phyloP scores from a whole-genome alignment of 192 early-diverging fungal species.

The Coemansia sp. region DNA sequence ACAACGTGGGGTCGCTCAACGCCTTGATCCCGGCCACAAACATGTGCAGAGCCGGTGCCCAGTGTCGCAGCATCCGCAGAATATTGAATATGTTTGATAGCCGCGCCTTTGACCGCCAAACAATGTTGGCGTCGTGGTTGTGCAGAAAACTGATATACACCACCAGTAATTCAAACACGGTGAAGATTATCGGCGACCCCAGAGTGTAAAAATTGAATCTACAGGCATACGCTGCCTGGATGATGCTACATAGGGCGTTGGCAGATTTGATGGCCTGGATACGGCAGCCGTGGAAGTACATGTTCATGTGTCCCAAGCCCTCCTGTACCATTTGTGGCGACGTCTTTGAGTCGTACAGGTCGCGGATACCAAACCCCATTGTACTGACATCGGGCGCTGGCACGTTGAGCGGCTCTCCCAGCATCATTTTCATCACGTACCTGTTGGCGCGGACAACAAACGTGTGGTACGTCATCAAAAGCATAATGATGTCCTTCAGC shows the following conservation, averaged over 20 bases:
- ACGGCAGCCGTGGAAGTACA: constrained; percentile 47
- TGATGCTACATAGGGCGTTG: constrained; percentile 37
- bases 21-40: constrained; percentile 39
- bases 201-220: constrained; percentile 47
- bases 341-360: constrained; percentile 38
- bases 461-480: constrained; percentile 46
- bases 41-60: constrained; percentile 41
- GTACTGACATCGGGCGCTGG: constrained; percentile 47
- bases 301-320: constrained; percentile 40
- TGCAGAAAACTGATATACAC: constrained; percentile 37
- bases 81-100: constrained; percentile 44
- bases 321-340: constrained; percentile 19
- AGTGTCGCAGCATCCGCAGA: constrained; percentile 38
- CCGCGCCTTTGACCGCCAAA: constrained; percentile 37
- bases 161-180: constrained; percentile 30
- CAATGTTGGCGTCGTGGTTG: constrained; percentile 29
- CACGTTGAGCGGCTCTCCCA: constrained; percentile 40
- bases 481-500: constrained; percentile 39
- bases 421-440: constrained; percentile 49
- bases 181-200: constrained; percentile 32
- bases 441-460: constrained; percentile 49
- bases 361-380: constrained; percentile 39
- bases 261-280: constrained; percentile 39
- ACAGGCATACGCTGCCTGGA: constrained; percentile 36
- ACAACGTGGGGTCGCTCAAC: constrained; percentile 38